These are phyloP conservation scores for Penicillium ucsense DNA, from an alignment of 495 filamentous ascomycete genomes.

Conservation along the genomic window DNA sequence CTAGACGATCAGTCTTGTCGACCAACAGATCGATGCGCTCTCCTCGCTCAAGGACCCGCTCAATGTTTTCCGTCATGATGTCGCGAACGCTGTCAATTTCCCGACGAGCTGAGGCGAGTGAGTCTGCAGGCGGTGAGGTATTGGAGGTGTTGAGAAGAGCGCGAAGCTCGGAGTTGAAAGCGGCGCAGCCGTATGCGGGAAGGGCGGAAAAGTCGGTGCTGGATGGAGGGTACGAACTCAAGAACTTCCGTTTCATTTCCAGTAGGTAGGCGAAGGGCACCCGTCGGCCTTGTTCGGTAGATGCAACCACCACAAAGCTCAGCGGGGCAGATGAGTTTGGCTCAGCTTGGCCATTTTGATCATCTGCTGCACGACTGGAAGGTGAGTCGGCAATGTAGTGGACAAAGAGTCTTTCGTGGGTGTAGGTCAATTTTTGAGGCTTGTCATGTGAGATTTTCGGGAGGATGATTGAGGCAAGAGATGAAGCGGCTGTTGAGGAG, in stretches of 20 bases:
- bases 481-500: conserved; percentile 62
- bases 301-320: conserved; percentile 77
- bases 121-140: conserved; percentile 71
- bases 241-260: conserved; percentile 83
- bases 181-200: conserved; percentile 81
- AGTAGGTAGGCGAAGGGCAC: conserved; percentile 89
- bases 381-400: conserved; percentile 90
- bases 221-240: conserved; percentile 58
- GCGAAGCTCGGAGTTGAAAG: conserved; percentile 74
- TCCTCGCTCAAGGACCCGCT: conserved; percentile 85
- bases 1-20: conserved; percentile 91
- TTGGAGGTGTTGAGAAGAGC: conserved; percentile 76
- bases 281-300: conserved; percentile 66
- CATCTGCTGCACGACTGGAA: conserved; percentile 41
- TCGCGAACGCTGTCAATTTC: conserved; percentile 91
- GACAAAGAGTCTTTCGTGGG: conserved; percentile 80
- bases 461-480: conserved; percentile 87
- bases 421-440: conserved; percentile 88
- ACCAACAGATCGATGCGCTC: conserved; percentile 93
- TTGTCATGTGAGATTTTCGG: conserved; percentile 80
- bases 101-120: conserved; percentile 66
- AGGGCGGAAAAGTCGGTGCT: conserved; percentile 63
- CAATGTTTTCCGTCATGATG: conserved; percentile 99
- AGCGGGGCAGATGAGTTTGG: conserved; percentile 60
- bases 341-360: conserved; percentile 19